Conservation (phyloP, 208 protist species). For the Phytomonas sp. region DNA sequence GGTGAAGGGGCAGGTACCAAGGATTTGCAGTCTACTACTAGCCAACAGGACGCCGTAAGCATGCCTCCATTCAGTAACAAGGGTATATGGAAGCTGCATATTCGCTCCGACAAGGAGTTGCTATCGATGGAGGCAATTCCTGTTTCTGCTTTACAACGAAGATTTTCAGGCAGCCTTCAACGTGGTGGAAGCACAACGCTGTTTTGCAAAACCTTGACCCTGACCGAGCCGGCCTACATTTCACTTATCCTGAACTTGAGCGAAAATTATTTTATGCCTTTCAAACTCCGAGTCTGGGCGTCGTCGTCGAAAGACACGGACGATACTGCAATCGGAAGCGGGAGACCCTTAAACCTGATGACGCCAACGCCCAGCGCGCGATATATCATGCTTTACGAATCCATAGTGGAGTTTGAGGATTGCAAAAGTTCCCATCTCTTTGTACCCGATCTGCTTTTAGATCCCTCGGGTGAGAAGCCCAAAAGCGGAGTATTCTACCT, state of each 20-base stretch:
- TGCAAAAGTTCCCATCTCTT: not conserved
- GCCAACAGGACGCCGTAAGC: not conserved
- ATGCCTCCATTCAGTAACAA: not conserved
- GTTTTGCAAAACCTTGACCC: slow-evolving; percentile 44
- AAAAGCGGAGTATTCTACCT: not conserved
- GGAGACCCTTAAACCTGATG: not conserved
- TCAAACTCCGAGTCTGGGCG: slow-evolving; percentile 32
- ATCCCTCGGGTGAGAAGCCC: not conserved
- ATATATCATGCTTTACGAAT: not conserved
- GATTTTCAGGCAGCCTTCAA: not conserved
- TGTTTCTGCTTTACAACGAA: slow-evolving; percentile 15
- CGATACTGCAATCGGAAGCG: not conserved
- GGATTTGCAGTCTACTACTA: not conserved
- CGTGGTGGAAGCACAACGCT: slow-evolving; percentile 46
- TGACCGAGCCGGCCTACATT: slow-evolving; percentile 50
- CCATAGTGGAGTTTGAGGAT: not conserved
- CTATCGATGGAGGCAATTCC: slow-evolving; percentile 38
- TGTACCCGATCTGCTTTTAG: not conserved
- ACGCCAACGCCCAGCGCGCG: not conserved
- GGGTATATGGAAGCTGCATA: slow-evolving; percentile 15
- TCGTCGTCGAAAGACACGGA: not conserved
- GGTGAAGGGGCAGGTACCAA: not conserved
- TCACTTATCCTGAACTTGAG: slow-evolving; percentile 34
- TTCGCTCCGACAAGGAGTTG: slow-evolving; percentile 46
- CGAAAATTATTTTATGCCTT: slow-evolving; percentile 29